Base-by-base conservation (phyloP, 1,284 basidiomycete species). In the Dichomitus squalens region DNA sequence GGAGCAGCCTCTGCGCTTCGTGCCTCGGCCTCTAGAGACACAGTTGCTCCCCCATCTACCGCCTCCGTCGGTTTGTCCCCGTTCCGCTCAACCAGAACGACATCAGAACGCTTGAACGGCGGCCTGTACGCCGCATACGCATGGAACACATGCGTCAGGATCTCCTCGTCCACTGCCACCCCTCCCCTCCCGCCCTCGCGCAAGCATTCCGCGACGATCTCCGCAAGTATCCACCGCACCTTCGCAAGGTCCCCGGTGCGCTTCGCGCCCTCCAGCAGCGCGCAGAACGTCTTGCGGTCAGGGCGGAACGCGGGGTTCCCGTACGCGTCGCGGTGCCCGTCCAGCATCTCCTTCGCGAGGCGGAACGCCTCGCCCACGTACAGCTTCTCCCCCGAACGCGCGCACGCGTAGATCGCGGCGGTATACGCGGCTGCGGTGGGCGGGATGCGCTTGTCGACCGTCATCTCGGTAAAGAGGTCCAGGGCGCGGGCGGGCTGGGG, bases 391-490 rank as follows among this genome's bases (percentile, higher is more conserved):
- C 88, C 88, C 46, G 89, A 79, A 54, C 87, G 70, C 52, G 86
- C 82, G 71, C 90, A 90, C 0, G 90, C 92, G 14, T 86, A 78
- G 63, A 98, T 96, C 55, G 93, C 76, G 0, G 92, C 92, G 61
- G 90, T 88, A 72, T 95, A 99, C 7, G 92, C 82, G 5, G 80
- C 83, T 2, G 80, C 78, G 0, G 84, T 87, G 0, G 96, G 93
- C 12, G 73, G 58, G 2, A 93, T 76, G 9, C 75, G 64, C 50
- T 84, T 79, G 62, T 89, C 86, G 2, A 87, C 78, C 2, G 85
- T 86, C 93, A 99, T 95, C 72, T 99, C 96, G 23, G 85, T 86
- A 84, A 93, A 97, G 1, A 99, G 79, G 70, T 99, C 96, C 43
- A 97, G 78, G 0, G 96, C 96, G 38, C 93, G 87, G 69, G 97